Evolutionary conservation across 2,329 filamentous ascomycete species (phyloP).

Genomic region (Diaporthe citri): DNA sequence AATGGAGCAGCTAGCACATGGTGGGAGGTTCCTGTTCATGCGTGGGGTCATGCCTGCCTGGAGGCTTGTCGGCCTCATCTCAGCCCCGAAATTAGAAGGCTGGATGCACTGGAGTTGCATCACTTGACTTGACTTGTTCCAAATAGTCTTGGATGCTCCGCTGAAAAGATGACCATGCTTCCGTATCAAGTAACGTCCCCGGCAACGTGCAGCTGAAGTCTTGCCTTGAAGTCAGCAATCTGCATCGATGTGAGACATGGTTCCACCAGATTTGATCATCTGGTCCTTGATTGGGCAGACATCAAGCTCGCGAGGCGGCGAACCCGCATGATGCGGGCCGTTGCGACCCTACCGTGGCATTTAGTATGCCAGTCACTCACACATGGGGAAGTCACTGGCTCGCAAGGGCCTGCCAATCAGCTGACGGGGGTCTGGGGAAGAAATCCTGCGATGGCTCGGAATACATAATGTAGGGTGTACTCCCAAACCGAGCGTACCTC

Average conservation of each 20-base stretch:
- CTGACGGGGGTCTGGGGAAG: background rate
- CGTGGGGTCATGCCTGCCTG: background rate
- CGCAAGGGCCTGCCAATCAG: background rate
- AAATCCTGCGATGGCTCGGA: background rate
- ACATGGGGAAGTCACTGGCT: background rate
- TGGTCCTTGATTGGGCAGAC: background rate
- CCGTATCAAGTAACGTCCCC: background rate
- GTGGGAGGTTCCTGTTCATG: too few relatives aligned
- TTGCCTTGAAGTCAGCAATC: background rate
- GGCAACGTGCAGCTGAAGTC: background rate
- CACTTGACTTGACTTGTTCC: background rate
- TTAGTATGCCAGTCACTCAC: background rate
- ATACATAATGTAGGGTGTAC: background rate
- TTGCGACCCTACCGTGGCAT: slow-evolving; percentile 5
- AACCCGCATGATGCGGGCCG: slow-evolving; percentile 19
- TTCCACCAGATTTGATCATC: background rate
- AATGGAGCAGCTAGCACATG: background rate
- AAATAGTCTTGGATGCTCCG: background rate
- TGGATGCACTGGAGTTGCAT: background rate
- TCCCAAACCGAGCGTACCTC: background rate
- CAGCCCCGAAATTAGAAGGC: background rate
- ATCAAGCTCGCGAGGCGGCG: background rate
- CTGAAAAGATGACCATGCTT: background rate
- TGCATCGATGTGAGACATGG: slow-evolving; percentile 7
- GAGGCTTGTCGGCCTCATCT: background rate